Evolutionary conservation across 257 asterid genomes (phyloP), one percentile per base, ranked within the genome.

Genomic region (Pogostemon cablin): DNA sequence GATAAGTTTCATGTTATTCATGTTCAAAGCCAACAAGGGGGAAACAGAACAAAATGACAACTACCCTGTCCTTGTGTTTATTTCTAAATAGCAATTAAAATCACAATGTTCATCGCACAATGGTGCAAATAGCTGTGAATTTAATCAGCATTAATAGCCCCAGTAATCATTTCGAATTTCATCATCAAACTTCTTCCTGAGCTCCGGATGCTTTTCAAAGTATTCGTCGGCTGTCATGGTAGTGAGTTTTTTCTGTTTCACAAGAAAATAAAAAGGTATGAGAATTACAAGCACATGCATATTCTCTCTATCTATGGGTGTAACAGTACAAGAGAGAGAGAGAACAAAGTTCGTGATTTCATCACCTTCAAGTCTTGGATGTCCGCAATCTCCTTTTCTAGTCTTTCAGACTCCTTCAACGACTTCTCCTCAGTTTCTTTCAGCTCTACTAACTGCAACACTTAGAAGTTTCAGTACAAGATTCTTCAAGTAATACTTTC

Each of bases 171-270:
- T 85, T 56, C 90, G 82, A 44, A 85, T 78, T 74, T 85, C 90
- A 11, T 85, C 90, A 72, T 85, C 90, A 65, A 85, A 85, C 81
- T 80, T 76, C 88, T 88, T 86, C 84, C 81, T 90, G 72, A 92
- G 89, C 79, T 92, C 98, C 2, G 98, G 97, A 72, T 87, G 95
- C 89, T 92, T 90, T 47, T 68, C 95, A 59, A 92, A 92, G 84
- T 92, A 92, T 62, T 92, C 98, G 6, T 92, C 97, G 8, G 97
- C 97, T 58, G 98, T 92, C 97, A 90, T 92, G 62, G 98, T 92
- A 42, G 96, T 88, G 9, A 90, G 86, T 72, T 85, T 87, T 43
- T 68, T 78, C 98, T 92, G 96, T 77, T 67, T 50, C 60, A 69
- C 75, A 65, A 66, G 68, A 32, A 52, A 57, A 53, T 32, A 11